phyloP scores from a whole-genome alignment of 2,329 filamentous ascomycete species.

The Graphilbum ipis-grandicollis region DNA sequence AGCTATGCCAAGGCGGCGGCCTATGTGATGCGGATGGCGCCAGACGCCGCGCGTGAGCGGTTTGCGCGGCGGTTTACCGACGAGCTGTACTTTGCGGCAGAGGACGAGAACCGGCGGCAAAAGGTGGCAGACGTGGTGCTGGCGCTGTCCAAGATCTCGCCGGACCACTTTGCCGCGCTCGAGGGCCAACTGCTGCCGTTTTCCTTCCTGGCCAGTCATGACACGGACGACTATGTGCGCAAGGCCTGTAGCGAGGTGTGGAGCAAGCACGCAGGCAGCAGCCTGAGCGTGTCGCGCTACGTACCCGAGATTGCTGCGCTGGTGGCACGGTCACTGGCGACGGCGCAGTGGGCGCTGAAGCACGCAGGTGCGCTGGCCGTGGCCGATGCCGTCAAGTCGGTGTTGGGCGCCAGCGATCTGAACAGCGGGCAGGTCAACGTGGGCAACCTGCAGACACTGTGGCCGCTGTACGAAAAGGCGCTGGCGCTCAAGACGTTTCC shows the following conservation, averaged over 20 bases:
- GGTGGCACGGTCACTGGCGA: conserved; percentile 51
- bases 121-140: conserved; percentile 72
- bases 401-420: conserved; percentile 39
- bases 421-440: conserved; percentile 39
- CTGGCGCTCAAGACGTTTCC: conserved; percentile 81
- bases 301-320: conserved; percentile 64
- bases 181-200: conserved; percentile 67
- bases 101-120: conserved; percentile 58
- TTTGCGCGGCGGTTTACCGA: conserved; percentile 40
- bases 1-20: conserved; percentile 77
- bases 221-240: conserved; percentile 62
- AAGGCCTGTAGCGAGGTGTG: conserved; percentile 75
- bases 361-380: conserved; percentile 73
- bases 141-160: conserved; percentile 69
- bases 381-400: conserved; percentile 52
- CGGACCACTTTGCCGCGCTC: conserved; percentile 70
- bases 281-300: conserved; percentile 66
- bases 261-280: conserved; percentile 78
- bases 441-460: conserved; percentile 45
- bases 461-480: conserved; percentile 70
- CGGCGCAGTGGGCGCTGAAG: conserved; percentile 76
- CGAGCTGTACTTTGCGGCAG: conserved; percentile 66
- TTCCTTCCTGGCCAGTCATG: conserved; percentile 73
- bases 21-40: conserved; percentile 53
- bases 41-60: conserved; percentile 27